These are phyloP conservation scores for Fraxinus floribunda DNA, from an alignment of 305 asterid species.

Conservation along the genomic window DNA sequence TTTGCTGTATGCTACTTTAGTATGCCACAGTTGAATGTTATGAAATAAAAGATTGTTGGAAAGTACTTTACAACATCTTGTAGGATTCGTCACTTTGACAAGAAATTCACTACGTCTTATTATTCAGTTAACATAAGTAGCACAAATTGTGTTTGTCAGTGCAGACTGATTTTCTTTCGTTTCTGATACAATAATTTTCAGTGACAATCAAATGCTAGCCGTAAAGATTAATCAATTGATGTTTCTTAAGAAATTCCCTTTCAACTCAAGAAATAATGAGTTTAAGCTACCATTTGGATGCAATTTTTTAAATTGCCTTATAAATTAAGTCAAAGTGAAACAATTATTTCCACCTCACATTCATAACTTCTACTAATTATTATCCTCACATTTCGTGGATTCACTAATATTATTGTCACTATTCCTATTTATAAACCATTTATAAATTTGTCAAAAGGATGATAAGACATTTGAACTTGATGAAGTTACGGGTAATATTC, in stretches of 20 bases:
- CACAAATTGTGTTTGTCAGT: neutral
- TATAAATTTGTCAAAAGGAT: neutral
- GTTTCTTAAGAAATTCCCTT: constrained; percentile 8
- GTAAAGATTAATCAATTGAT: neutral
- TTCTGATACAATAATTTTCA: neutral
- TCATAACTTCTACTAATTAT: neutral
- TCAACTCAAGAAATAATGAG: neutral
- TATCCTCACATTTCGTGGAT: neutral
- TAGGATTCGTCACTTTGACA: neutral
- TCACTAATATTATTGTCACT: neutral
- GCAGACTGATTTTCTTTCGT: neutral
- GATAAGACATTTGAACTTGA: neutral
- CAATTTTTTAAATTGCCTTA: neutral
- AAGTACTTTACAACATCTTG: neutral
- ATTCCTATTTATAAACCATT: neutral
- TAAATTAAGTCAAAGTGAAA: no score
- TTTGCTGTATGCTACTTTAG: neutral
- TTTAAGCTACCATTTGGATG: neutral
- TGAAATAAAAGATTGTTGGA: neutral
- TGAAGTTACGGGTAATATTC: neutral
- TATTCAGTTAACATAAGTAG: neutral
- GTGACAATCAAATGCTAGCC: neutral
- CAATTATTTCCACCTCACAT: neutral
- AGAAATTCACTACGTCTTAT: neutral
- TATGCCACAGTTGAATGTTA: neutral